phyloP scores from a whole-genome alignment of 2,329 filamentous ascomycete genomes.

The Piedraia hortae region DNA sequence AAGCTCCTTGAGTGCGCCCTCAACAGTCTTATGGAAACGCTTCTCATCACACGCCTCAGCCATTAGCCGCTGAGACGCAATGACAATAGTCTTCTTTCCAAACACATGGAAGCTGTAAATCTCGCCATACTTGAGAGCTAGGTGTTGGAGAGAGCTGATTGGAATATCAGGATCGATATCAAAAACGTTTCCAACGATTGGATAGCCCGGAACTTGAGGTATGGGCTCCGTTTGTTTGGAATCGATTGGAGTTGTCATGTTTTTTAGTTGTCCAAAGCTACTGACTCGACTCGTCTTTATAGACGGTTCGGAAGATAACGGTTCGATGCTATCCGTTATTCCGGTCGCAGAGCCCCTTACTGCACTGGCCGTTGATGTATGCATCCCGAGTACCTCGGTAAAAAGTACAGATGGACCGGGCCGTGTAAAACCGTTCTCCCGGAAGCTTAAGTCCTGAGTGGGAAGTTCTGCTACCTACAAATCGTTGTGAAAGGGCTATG shows the following conservation, averaged over 20 bases:
- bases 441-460: no score
- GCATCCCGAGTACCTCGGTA: no score
- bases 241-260: conserved; percentile 5
- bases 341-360: no score
- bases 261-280: no score
- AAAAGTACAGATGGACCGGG: no score
- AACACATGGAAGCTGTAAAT: conserved; percentile 10
- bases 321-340: no score
- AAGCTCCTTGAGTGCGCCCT: conserved; percentile 1
- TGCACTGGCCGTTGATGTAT: no score
- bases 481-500: no score
- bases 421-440: no score
- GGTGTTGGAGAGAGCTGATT: conserved; percentile 26
- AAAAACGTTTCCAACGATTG: conserved; percentile 35
- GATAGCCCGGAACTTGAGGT: conserved; percentile 34
- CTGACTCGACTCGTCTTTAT: no score
- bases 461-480: no score
- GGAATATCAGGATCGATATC: conserved; percentile 35
- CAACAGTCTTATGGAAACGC: conserved; percentile 3
- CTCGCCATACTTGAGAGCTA: conserved; percentile 6
- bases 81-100: conserved; percentile 2
- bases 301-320: no score
- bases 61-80: conserved; percentile 1
- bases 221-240: conserved; percentile 16
- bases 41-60: conserved; percentile 3